Conservation (phyloP, 139 green algal species). For the Monoraphidium neglectum region DNA sequence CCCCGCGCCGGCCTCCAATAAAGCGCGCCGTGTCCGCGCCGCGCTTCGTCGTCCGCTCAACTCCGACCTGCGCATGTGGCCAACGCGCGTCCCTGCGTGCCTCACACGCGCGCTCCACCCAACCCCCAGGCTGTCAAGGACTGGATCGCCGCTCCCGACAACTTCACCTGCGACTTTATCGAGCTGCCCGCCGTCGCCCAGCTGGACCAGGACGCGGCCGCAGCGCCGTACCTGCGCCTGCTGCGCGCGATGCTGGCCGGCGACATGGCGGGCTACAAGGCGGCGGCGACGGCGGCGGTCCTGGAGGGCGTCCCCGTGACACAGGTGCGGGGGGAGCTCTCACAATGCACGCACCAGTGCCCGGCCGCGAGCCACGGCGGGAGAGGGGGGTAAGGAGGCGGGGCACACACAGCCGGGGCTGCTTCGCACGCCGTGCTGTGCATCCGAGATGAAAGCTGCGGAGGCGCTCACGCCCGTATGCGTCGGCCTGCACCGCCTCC, state of each 20-base stretch:
- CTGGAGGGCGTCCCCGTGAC: slow-evolving; percentile 20
- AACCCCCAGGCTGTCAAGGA: slow-evolving; percentile 4
- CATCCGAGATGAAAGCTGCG: too few relatives aligned
- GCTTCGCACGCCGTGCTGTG: too few relatives aligned
- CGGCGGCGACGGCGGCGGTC: slow-evolving; percentile 28
- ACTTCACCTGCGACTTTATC: slow-evolving; percentile 44
- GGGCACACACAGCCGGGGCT: too few relatives aligned
- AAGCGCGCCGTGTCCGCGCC: too few relatives aligned
- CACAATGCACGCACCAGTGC: too few relatives aligned
- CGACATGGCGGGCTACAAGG: slow-evolving; percentile 46
- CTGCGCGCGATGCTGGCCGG: slow-evolving; percentile 43
- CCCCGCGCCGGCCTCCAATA: too few relatives aligned
- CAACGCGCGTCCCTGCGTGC: not conserved
- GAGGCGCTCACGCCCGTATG: too few relatives aligned
- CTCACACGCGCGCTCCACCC: not conserved
- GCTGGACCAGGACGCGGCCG: slow-evolving; percentile 29
- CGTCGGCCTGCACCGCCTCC: too few relatives aligned
- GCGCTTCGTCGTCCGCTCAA: not conserved
- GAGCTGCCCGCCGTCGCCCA: slow-evolving; percentile 40
- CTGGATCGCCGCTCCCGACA: slow-evolving; percentile 34
- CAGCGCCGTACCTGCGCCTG: slow-evolving; percentile 35
- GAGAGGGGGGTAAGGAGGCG: too few relatives aligned
- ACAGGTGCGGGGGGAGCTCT: too few relatives aligned
- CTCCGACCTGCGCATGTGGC: slow-evolving; percentile 24
- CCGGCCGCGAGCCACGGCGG: too few relatives aligned